These are phyloP conservation scores for Dothideomycetes sp. DNA, from an alignment of 2,329 filamentous ascomycete species.

Conservation along the genomic window DNA sequence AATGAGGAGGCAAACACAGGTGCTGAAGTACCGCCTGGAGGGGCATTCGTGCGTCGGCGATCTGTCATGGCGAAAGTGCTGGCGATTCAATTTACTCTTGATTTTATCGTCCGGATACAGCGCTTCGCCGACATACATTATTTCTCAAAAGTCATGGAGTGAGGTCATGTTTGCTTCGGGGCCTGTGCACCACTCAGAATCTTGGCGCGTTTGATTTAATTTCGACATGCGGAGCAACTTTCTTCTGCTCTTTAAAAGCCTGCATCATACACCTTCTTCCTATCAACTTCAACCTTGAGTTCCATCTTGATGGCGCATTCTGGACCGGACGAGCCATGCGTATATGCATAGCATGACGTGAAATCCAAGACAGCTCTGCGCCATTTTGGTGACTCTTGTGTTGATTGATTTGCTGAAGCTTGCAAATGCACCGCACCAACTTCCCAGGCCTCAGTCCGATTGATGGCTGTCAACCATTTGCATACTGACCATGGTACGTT, in stretches of 20 bases:
- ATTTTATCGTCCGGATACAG: neutral
- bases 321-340: neutral
- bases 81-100: too few relatives aligned
- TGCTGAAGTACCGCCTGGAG: conserved; percentile 62
- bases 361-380: neutral
- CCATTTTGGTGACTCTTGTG: too few relatives aligned
- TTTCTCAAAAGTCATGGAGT: neutral
- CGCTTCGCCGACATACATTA: neutral
- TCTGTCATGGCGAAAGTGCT: conserved; percentile 58
- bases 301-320: neutral
- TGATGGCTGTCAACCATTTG: too few relatives aligned
- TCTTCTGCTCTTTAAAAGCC: neutral
- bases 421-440: too few relatives aligned
- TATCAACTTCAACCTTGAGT: conserved; percentile 13
- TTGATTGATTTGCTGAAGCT: too few relatives aligned
- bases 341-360: neutral
- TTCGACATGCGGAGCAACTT: too few relatives aligned
- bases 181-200: too few relatives aligned
- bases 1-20: conserved; percentile 54
- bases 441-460: too few relatives aligned
- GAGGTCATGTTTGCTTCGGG: conserved; percentile 1
- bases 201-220: too few relatives aligned
- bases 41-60: conserved; percentile 81
- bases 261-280: conserved; percentile 6
- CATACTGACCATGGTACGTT: neutral